These are phyloP conservation scores for Lipomyces kockii DNA, from an alignment of 805 yeast genomes.

Conservation along the genomic window DNA sequence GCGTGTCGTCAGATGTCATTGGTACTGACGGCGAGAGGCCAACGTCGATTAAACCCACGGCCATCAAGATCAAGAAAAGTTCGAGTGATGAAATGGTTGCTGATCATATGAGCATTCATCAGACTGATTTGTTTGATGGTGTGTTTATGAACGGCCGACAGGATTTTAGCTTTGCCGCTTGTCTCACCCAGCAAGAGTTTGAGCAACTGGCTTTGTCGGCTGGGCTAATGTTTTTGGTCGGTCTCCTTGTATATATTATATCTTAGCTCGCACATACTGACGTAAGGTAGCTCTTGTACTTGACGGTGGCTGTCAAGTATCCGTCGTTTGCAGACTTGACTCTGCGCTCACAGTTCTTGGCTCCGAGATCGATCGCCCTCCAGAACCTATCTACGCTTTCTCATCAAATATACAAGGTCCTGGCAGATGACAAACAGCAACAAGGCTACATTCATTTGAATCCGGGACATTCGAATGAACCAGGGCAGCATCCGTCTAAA, in stretches of 20 bases:
- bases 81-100: background rate
- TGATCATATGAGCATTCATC: slow-evolving; percentile 2
- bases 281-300: slow-evolving; percentile 8
- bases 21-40: background rate
- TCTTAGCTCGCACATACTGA: background rate
- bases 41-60: background rate
- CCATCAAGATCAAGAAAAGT: slow-evolving; percentile 2
- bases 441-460: slow-evolving; percentile 15
- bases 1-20: background rate
- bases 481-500: background rate
- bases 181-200: slow-evolving; percentile 17
- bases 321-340: slow-evolving; percentile 21
- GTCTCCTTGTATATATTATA: background rate
- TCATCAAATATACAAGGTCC: slow-evolving; percentile 20
- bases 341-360: slow-evolving; percentile 13
- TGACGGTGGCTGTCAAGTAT: slow-evolving; percentile 12
- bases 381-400: slow-evolving; percentile 18
- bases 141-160: slow-evolving; percentile 2
- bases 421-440: slow-evolving; percentile 4
- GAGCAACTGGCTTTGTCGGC: slow-evolving; percentile 17
- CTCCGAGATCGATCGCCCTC: slow-evolving; percentile 19
- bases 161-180: background rate
- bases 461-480: background rate
- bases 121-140: background rate
- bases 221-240: slow-evolving; percentile 10